Conservation (phyloP, 164 flowering plant genomes). For the Akebia trifoliata region DNA sequence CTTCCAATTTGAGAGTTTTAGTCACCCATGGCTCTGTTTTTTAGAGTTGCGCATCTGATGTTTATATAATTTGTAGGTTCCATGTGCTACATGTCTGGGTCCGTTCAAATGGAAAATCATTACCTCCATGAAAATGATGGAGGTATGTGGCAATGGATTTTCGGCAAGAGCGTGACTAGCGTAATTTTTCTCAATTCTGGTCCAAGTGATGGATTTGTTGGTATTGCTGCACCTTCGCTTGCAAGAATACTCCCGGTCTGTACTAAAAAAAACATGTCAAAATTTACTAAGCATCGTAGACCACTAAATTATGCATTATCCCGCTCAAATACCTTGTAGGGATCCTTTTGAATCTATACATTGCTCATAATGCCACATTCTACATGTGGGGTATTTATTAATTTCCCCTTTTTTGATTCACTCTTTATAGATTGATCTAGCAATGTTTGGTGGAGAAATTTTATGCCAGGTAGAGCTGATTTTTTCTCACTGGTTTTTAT, state of each 20-base stretch:
- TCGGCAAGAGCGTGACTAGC: constrained; percentile 76
- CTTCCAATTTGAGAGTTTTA: background rate
- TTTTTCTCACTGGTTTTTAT: constrained; percentile 1
- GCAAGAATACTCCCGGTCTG: constrained; percentile 91
- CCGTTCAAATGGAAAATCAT: constrained; percentile 80
- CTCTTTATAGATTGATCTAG: constrained; percentile 74
- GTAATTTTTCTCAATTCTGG: constrained; percentile 69
- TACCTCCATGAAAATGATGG: constrained; percentile 86
- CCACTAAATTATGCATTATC: constrained; percentile 1
- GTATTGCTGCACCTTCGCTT: constrained; percentile 93
- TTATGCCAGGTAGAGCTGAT: constrained; percentile 75
- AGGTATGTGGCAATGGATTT: constrained; percentile 90
- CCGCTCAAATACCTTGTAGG: background rate
- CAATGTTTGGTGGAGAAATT: constrained; percentile 84
- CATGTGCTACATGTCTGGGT: constrained; percentile 95
- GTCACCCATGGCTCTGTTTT: background rate
- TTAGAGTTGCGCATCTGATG: constrained; percentile 8
- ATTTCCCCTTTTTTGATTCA: constrained; percentile 6
- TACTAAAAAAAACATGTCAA: constrained; percentile 10
- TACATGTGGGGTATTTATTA: constrained; percentile 3
- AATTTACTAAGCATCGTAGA: background rate
- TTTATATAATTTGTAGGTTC: constrained; percentile 48
- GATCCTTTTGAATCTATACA: constrained; percentile 2
- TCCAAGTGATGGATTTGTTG: constrained; percentile 83
- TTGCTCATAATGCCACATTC: background rate